phyloP scores from a whole-genome alignment of 257 asterid species.

The Eustoma russellianum region DNA sequence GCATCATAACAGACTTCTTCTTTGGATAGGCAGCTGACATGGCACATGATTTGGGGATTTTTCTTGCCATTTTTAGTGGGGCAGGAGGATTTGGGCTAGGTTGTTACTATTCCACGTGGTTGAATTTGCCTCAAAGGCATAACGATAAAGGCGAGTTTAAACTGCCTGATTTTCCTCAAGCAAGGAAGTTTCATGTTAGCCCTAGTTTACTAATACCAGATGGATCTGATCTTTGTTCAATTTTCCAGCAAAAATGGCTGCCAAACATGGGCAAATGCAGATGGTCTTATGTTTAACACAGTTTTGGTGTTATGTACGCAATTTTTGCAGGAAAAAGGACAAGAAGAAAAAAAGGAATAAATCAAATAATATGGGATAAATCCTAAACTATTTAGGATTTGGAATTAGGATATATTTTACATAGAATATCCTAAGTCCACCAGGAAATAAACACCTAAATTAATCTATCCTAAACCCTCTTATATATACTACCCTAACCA shows the following conservation, averaged over 20 bases:
- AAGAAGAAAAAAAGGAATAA: too few relatives aligned
- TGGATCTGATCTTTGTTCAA: conserved; percentile 30
- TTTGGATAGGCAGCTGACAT: conserved; percentile 51
- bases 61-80: conserved; percentile 36
- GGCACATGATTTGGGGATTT: conserved; percentile 36
- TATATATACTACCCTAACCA: too few relatives aligned
- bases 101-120: conserved; percentile 48
- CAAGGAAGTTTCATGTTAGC: conserved; percentile 36
- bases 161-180: conserved; percentile 58
- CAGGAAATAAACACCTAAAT: too few relatives aligned
- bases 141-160: conserved; percentile 27
- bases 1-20: conserved; percentile 44
- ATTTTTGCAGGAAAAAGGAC: too few relatives aligned
- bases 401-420: too few relatives aligned
- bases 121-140: conserved; percentile 40
- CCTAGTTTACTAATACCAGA: conserved; percentile 26
- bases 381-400: too few relatives aligned
- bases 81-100: conserved; percentile 61
- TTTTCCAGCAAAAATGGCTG: conserved; percentile 27
- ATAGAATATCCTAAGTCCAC: too few relatives aligned
- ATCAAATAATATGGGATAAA: too few relatives aligned
- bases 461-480: too few relatives aligned
- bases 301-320: too few relatives aligned
- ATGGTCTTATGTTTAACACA: conserved; percentile 47
- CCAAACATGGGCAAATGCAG: conserved; percentile 33